Conservation (phyloP, 257 asterid species). For the Penstemon newberryi region DNA sequence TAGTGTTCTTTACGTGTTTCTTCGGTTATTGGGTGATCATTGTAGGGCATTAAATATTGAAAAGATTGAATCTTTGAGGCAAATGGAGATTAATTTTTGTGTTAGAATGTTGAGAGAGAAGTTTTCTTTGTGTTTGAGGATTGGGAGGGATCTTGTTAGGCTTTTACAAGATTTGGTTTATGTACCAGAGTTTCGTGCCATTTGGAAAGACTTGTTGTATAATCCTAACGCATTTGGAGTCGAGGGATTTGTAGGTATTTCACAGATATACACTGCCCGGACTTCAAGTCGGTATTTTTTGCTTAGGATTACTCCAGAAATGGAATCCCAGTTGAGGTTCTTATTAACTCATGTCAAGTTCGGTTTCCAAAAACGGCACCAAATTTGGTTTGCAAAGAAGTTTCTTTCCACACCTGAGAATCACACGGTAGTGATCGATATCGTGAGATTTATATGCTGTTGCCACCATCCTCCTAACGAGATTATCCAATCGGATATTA, state of each 20-base stretch:
- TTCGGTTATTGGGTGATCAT: constrained; percentile 74
- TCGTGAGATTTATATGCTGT: constrained; percentile 80
- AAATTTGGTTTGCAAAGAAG: constrained; percentile 72
- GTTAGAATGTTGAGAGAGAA: constrained; percentile 58
- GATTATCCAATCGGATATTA: constrained; percentile 50
- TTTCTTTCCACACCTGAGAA: constrained; percentile 53
- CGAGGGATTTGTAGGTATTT: constrained; percentile 50
- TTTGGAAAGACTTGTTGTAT: constrained; percentile 73
- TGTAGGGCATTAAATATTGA: constrained; percentile 45
- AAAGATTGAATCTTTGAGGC: constrained; percentile 46
- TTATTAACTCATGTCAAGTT: constrained; percentile 66
- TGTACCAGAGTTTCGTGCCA: constrained; percentile 59
- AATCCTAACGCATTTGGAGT: constrained; percentile 47
- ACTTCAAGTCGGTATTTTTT: constrained; percentile 66
- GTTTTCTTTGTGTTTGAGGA: constrained; percentile 59
- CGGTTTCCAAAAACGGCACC: constrained; percentile 70
- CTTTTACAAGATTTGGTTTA: constrained; percentile 79
- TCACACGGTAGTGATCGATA: constrained; percentile 51
- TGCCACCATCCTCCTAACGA: constrained; percentile 73
- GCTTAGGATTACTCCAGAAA: constrained; percentile 82
- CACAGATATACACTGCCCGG: constrained; percentile 45
- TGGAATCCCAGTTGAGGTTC: constrained; percentile 79
- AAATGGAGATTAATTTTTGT: constrained; percentile 63
- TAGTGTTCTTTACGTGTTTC: constrained; percentile 63
- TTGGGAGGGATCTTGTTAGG: constrained; percentile 84